Base-by-base conservation (phyloP, 345 rosid genomes). In the Noccaea caerulescens region DNA sequence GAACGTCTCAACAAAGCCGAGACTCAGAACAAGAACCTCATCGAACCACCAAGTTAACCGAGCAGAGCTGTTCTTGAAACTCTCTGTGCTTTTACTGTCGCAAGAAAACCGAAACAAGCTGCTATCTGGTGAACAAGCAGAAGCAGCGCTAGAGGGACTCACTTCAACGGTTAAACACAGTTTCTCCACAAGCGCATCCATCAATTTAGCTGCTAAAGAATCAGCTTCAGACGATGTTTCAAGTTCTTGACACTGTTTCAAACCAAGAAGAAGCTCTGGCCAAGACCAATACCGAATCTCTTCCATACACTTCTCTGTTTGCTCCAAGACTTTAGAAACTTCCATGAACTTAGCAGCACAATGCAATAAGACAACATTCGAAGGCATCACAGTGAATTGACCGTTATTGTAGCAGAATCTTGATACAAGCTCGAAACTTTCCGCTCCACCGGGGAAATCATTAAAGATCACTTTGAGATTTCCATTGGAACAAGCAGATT, bases 361-460 rank as follows among this genome's bases (percentile, higher is more conserved):
- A 75, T 89, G 84, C 27, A 89, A 80, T 16, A 81, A 20, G 46
- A 77, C 77, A 58, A 88, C 69, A 63, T 91, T 89, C 47, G 80
- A 80, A 55, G 91, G 87, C 66, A 68, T 77, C 46, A 89, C 77
- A 36, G 77, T 78, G 14, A 82, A 64, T 42, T 59, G 42, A 57
- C 97, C 90, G 8, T 77, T 84, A 53, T 66, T 87, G 87, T 94
- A 91, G 69, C 96, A 94, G 83, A 91, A 94, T 69, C 88, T 82
- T 32, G 85, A 84, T 7, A 89, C 49, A 52, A 89, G 85, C 84
- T 91, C 95, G 63, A 94, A 91, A 75, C 86, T 68, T 69, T 81
- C 86, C 0, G 90, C 62, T 27, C 97, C 97, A 36, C 96, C 97
- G 0, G 99, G 97, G 58, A 94, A 94, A 50, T 89, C 99, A 64